phyloP scores from a whole-genome alignment of 2,329 filamentous ascomycete species.

The Amauroascus niger region DNA sequence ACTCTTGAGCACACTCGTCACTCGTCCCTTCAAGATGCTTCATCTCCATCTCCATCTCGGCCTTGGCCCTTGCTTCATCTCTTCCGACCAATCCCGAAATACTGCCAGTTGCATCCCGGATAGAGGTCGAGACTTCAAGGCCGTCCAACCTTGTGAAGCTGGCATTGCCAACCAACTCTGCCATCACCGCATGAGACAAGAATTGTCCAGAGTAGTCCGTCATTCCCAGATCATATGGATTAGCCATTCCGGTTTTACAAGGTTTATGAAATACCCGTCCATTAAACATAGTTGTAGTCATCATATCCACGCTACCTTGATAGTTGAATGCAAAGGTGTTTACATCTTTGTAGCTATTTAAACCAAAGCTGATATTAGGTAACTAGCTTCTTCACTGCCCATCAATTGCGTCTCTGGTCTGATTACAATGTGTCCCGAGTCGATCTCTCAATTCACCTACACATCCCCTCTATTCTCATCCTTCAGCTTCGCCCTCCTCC shows the following conservation, averaged over 20 bases:
- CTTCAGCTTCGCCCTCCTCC: neutral
- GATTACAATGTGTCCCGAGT: too few relatives aligned
- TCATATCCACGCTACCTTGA: conserved; percentile 11
- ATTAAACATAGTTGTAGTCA: conserved; percentile 9
- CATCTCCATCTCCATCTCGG: conserved; percentile 5
- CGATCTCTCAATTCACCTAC: too few relatives aligned
- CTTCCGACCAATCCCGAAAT: neutral
- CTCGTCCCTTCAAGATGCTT: conserved; percentile 5
- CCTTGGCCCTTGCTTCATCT: neutral
- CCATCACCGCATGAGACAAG: conserved; percentile 9
- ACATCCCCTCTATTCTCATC: neutral
- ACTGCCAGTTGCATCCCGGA: conserved; percentile 3
- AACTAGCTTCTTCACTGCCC: too few relatives aligned
- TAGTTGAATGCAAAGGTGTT: too few relatives aligned
- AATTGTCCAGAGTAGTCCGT: conserved; percentile 13
- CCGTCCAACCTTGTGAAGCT: conserved; percentile 9
- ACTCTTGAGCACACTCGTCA: neutral
- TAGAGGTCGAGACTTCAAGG: conserved; percentile 8
- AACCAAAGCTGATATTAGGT: too few relatives aligned
- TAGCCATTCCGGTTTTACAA: conserved; percentile 12
- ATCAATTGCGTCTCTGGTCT: too few relatives aligned
- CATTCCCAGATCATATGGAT: conserved; percentile 6
- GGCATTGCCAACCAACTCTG: conserved; percentile 10
- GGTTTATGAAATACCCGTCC: conserved; percentile 9
- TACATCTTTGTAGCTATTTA: too few relatives aligned